phyloP scores from a whole-genome alignment of 2,329 filamentous ascomycete genomes.

The Tolypocladium cylindrosporum region DNA sequence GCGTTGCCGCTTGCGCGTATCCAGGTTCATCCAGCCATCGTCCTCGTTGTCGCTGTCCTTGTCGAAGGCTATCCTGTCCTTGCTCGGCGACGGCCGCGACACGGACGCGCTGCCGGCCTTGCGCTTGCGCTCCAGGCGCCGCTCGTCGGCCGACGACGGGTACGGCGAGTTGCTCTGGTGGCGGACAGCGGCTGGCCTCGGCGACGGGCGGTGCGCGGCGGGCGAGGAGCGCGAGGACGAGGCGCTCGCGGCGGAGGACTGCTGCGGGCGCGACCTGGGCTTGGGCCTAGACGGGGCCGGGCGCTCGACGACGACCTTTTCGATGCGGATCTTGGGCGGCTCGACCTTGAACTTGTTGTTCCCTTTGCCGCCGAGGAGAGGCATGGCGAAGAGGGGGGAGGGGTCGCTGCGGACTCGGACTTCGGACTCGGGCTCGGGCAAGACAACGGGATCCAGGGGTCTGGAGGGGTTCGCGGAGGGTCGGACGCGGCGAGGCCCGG shows the following conservation, averaged over 20 bases:
- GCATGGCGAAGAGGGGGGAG: constrained; percentile 15
- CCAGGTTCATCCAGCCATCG: constrained; percentile 40
- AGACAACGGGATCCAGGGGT: background rate
- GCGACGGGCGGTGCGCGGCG: constrained; percentile 27
- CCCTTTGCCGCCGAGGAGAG: constrained; percentile 30
- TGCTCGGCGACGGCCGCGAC: constrained; percentile 32
- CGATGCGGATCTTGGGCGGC: constrained; percentile 39
- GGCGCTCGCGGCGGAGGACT: constrained; percentile 7
- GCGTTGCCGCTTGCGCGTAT: constrained; percentile 38
- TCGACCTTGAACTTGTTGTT: constrained; percentile 40
- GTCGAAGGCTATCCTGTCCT: constrained; percentile 38
- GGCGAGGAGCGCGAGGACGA: constrained; percentile 21
- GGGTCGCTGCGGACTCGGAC: background rate
- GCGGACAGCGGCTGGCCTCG: constrained; percentile 24
- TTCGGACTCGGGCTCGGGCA: background rate
- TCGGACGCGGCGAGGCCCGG: background rate
- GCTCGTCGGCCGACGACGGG: constrained; percentile 29
- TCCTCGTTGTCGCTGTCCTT: constrained; percentile 41
- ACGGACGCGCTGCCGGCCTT: constrained; percentile 27
- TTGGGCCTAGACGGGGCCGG: constrained; percentile 22
- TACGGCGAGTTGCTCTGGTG: constrained; percentile 32
- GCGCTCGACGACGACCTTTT: constrained; percentile 37
- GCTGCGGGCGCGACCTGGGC: constrained; percentile 18
- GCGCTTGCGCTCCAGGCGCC: constrained; percentile 34
- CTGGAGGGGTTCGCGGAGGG: background rate